These are phyloP conservation scores for Mortierella sp. DNA, from an alignment of 371 early-diverging fungal genomes.

Conservation along the genomic window DNA sequence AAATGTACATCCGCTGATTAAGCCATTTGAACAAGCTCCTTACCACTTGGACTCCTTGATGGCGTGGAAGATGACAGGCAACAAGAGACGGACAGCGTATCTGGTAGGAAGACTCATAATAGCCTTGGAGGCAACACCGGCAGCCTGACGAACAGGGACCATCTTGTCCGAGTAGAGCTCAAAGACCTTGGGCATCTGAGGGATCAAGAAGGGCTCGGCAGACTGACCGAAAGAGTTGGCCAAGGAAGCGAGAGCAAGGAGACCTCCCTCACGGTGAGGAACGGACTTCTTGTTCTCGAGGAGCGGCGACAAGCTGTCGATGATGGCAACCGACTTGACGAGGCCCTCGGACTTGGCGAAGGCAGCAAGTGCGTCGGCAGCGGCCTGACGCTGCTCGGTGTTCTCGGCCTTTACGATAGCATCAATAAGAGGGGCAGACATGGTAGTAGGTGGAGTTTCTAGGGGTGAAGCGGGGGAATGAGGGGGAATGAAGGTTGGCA, in stretches of 20 bases:
- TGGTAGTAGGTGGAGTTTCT: slow-evolving; percentile 5
- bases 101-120: slow-evolving; percentile 57
- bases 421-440: slow-evolving; percentile 46
- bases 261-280: slow-evolving; percentile 65
- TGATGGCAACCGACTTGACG: slow-evolving; percentile 54
- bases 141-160: slow-evolving; percentile 63
- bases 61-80: slow-evolving; percentile 66
- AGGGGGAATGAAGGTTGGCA: slow-evolving; percentile 7
- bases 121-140: slow-evolving; percentile 58
- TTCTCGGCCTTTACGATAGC: slow-evolving; percentile 53
- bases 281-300: slow-evolving; percentile 64
- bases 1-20: too few relatives aligned
- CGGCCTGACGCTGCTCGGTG: slow-evolving; percentile 53
- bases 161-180: slow-evolving; percentile 68
- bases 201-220: slow-evolving; percentile 67
- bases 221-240: slow-evolving; percentile 57
- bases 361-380: slow-evolving; percentile 50
- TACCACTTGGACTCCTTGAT: slow-evolving; percentile 70
- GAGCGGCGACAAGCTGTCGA: slow-evolving; percentile 47
- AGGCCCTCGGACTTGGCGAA: slow-evolving; percentile 54
- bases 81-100: slow-evolving; percentile 57
- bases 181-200: slow-evolving; percentile 60
- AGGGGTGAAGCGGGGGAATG: slow-evolving; percentile 6
- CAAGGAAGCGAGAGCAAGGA: slow-evolving; percentile 62
- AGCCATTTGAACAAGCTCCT: too few relatives aligned